Evolutionary conservation across 768 basidiomycete genomes (phyloP).

Genomic region (Tylopilus subfusipes): DNA sequence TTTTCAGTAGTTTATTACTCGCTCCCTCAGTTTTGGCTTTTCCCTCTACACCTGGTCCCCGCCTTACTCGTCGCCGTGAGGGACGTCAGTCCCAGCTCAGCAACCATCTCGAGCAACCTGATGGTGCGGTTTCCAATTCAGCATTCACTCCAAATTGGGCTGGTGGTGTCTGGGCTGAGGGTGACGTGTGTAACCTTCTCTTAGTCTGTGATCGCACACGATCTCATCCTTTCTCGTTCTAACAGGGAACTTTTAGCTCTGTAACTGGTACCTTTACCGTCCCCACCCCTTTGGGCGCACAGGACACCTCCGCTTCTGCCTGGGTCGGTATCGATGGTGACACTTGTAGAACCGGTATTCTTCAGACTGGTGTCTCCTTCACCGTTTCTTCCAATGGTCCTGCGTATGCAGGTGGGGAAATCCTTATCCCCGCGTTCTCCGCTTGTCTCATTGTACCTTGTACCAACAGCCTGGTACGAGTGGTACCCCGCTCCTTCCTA

Average conservation of each 20-base stretch:
- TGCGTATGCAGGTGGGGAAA: neutral
- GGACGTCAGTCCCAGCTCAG: neutral
- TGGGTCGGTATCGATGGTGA: neutral
- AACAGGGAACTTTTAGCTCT: conserved; percentile 6
- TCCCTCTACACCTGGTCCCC: neutral
- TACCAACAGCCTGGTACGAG: neutral
- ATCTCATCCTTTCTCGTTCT: neutral
- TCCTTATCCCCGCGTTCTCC: too few species aligned
- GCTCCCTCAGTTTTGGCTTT: neutral
- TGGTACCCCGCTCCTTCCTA: neutral
- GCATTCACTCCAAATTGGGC: conserved; percentile 3
- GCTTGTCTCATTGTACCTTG: neutral
- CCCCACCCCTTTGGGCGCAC: conserved; percentile 1
- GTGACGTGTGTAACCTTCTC: neutral
- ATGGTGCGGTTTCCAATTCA: neutral
- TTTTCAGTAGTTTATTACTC: neutral
- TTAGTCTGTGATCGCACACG: neutral
- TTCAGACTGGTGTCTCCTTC: neutral
- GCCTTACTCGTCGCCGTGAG: neutral
- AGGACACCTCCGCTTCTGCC: neutral
- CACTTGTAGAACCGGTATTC: neutral
- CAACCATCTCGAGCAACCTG: neutral
- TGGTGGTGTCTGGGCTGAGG: conserved; percentile 1
- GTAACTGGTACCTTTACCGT: conserved; percentile 10
- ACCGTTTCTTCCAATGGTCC: neutral